These are phyloP conservation scores for Zygoascus flipseniorum DNA, from an alignment of 805 yeast species.

Conservation along the genomic window DNA sequence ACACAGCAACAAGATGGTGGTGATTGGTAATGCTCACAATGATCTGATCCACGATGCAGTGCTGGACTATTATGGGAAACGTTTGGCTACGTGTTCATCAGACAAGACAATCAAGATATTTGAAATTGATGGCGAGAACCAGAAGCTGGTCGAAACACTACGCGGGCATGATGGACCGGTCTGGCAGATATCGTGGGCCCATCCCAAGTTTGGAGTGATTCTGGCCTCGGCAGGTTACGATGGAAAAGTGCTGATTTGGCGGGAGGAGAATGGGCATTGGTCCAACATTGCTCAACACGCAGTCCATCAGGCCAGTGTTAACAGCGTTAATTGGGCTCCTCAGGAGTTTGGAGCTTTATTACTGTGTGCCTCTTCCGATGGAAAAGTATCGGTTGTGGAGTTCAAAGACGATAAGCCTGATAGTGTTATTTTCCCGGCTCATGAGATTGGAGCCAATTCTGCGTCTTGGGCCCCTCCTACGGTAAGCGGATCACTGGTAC, in stretches of 20 bases:
- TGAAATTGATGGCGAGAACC: slow-evolving; percentile 80
- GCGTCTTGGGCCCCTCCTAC: slow-evolving; percentile 62
- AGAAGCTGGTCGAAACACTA: slow-evolving; percentile 74
- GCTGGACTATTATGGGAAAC: slow-evolving; percentile 91
- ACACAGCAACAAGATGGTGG: slow-evolving; percentile 39
- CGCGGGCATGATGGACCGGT: slow-evolving; percentile 97
- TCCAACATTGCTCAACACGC: slow-evolving; percentile 76
- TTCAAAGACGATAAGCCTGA: slow-evolving; percentile 76
- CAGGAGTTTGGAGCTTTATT: slow-evolving; percentile 92
- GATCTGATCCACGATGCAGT: slow-evolving; percentile 90
- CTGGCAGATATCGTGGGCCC: slow-evolving; percentile 99
- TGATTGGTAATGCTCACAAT: slow-evolving; percentile 84
- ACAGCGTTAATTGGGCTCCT: slow-evolving; percentile 95
- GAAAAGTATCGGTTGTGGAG: slow-evolving; percentile 82
- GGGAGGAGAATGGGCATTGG: slow-evolving; percentile 88
- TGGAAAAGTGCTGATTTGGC: slow-evolving; percentile 92
- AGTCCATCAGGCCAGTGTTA: slow-evolving; percentile 88
- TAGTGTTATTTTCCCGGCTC: slow-evolving; percentile 58
- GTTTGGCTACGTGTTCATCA: slow-evolving; percentile 92
- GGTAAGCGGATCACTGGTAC: slow-evolving; percentile 25
- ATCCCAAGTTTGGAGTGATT: slow-evolving; percentile 93
- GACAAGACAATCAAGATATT: slow-evolving; percentile 94
- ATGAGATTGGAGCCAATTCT: slow-evolving; percentile 86
- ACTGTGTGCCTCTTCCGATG: slow-evolving; percentile 88
- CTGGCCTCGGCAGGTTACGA: slow-evolving; percentile 93